Conservation (phyloP, 2,329 filamentous ascomycete species). For the Ophiostoma montium region DNA sequence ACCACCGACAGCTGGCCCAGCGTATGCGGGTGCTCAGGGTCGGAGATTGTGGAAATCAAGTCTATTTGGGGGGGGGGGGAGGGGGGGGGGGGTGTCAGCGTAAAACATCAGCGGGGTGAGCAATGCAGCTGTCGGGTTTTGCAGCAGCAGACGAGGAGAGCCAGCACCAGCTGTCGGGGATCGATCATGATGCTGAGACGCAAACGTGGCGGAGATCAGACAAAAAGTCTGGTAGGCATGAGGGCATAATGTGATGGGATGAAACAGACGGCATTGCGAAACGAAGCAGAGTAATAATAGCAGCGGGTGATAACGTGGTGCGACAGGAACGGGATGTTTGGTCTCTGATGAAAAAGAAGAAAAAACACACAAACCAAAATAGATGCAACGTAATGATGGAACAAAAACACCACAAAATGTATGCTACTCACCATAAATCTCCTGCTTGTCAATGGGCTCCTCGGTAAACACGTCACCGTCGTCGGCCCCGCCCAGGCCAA, state of each 20-base stretch:
- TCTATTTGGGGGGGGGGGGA: conserved; percentile 40
- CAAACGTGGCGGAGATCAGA: no score
- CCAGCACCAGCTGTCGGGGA: no score
- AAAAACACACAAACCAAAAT: neutral
- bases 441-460: conserved; percentile 90
- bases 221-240: no score
- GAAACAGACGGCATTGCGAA: no score
- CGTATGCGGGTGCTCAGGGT: conserved; percentile 91
- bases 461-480: conserved; percentile 42
- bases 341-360: neutral
- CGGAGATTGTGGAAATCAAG: conserved; percentile 84
- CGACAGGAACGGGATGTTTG: no score
- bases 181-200: neutral
- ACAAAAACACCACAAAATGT: neutral
- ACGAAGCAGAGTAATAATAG: no score
- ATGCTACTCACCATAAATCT: conserved; percentile 67
- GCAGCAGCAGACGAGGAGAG: neutral
- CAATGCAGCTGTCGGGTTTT: neutral
- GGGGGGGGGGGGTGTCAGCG: no score
- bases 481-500: conserved; percentile 1
- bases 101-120: conserved; percentile 22
- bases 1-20: conserved; percentile 89
- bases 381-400: neutral
- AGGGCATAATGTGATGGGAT: no score
- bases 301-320: no score